A percentile compares a stretch with the other conserved stretches of the same genome.
phyloP scores from a whole-genome alignment of 2,329 filamentous ascomycete species.

The Metarhizium robertsii region DNA sequence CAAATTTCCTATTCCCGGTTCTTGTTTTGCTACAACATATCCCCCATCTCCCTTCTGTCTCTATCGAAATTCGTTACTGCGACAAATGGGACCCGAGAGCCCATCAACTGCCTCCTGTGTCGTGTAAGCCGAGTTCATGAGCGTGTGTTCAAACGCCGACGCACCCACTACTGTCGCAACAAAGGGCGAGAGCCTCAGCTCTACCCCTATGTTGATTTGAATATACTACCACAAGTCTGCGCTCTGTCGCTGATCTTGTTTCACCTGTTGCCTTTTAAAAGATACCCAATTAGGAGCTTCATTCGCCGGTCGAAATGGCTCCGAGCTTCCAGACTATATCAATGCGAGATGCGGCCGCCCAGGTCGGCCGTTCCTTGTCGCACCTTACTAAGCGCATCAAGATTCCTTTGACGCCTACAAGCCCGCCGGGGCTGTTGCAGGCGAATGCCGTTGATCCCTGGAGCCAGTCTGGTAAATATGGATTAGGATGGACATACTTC shows the following conservation, averaged over 20 bases:
- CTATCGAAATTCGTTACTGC: neutral
- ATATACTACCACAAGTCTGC: neutral
- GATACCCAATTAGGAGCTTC: neutral
- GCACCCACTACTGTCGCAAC: neutral
- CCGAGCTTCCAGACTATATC: constrained; percentile 19
- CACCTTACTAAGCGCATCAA: constrained; percentile 44
- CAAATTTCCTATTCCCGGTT: neutral
- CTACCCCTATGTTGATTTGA: constrained; percentile 2
- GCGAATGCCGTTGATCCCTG: constrained; percentile 67
- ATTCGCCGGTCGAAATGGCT: constrained; percentile 29
- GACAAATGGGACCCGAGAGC: neutral
- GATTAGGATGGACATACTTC: constrained; percentile 81
- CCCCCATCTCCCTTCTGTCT: neutral
- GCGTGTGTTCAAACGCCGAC: neutral
- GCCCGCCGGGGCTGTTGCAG: constrained; percentile 51
- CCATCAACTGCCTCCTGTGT: neutral
- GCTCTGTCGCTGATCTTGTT: constrained; percentile 1
- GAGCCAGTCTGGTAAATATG: constrained; percentile 76
- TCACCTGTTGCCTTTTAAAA: neutral
- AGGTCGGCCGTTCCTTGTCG: constrained; percentile 24
- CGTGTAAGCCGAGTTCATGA: neutral
- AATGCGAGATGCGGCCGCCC: constrained; percentile 22
- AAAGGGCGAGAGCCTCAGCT: neutral
- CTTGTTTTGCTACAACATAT: neutral
- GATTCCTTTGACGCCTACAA: constrained; percentile 50